Conservation (phyloP, 306 rosid genomes). For the Dryas alaskensis region DNA sequence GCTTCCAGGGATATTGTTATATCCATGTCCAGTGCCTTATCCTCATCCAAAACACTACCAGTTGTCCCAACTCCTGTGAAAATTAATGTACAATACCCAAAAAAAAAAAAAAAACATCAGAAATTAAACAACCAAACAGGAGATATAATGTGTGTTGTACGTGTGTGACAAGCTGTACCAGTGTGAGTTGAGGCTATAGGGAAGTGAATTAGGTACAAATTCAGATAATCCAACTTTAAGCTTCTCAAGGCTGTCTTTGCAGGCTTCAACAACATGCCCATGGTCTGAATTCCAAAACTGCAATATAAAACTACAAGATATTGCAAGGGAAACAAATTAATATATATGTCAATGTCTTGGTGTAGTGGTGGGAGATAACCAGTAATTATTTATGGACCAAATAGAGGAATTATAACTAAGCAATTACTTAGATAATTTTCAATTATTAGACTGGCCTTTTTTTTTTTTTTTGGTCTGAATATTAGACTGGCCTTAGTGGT, state of each 20-base stretch:
- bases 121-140: slow-evolving; percentile 10
- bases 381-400: no score
- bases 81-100: no score
- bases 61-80: slow-evolving; percentile 78
- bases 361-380: no score
- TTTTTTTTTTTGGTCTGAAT: neutral
- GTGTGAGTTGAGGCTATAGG: slow-evolving; percentile 78
- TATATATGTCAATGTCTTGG: neutral
- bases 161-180: slow-evolving; percentile 26
- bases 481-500: slow-evolving; percentile 60
- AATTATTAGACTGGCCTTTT: slow-evolving; percentile 40
- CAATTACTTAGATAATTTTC: neutral
- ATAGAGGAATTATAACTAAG: neutral
- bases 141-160: no score
- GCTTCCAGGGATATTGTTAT: slow-evolving; percentile 79
- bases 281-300: slow-evolving; percentile 99
- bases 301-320: slow-evolving; percentile 15
- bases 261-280: slow-evolving; percentile 82
- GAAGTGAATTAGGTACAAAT: slow-evolving; percentile 82
- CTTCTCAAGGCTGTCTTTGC: slow-evolving; percentile 84
- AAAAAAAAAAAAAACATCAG: neutral
- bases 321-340: neutral
- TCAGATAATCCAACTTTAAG: slow-evolving; percentile 73
- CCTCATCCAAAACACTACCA: slow-evolving; percentile 75
- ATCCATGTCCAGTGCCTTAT: slow-evolving; percentile 84